Evolutionary conservation across 768 basidiomycete species (phyloP), one percentile per base, ranked within the genome.

Genomic region (Wakefieldia striispora): DNA sequence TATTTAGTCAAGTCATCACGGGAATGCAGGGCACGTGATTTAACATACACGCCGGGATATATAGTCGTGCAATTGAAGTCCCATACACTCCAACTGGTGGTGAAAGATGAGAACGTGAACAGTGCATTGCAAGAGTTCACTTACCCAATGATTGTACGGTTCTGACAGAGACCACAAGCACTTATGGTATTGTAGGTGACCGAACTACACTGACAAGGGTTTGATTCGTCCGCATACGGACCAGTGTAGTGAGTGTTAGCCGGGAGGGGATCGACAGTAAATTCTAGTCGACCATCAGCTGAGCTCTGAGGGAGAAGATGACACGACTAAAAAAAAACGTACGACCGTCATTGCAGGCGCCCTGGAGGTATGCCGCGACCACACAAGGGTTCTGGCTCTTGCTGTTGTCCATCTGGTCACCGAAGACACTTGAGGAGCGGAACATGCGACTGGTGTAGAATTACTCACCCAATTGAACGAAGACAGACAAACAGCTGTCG

Each of bases 121-220:
- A 17, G 13, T 3, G 0, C 17, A 44, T 40, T 4, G 26, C 4
- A 11, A 23, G 9, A 26, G 26, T 14, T 27, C 31, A 33, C 53
- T 45, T 55, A 75, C 76, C 51, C 56, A 21, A 75, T 50, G 52
- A 67, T 72, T 2, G 65, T 67, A 24, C 68, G 63, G 29, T 72
- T 73, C 59, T 84, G 83, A 59, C 83, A 84, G 31, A 72, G 60
- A 20, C 73, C 79, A 63, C 83, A 84, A 12, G 83, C 82, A 48
- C 75, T 78, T 54, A 83, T 69, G 21, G 79, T 51, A 12, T 74
- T 77, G 54, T 83, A 84, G 4, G 74, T 73, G 24, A 82, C 76
- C 7, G 80, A 75, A 58, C 71, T 83, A 57, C 83, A 84, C 55
- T 76, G 72, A 52, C 83, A 83, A 5, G 59, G 37, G 42, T 70